Base-by-base conservation (phyloP, 2,329 filamentous ascomycete species). In the Hypoxylon sp. region DNA sequence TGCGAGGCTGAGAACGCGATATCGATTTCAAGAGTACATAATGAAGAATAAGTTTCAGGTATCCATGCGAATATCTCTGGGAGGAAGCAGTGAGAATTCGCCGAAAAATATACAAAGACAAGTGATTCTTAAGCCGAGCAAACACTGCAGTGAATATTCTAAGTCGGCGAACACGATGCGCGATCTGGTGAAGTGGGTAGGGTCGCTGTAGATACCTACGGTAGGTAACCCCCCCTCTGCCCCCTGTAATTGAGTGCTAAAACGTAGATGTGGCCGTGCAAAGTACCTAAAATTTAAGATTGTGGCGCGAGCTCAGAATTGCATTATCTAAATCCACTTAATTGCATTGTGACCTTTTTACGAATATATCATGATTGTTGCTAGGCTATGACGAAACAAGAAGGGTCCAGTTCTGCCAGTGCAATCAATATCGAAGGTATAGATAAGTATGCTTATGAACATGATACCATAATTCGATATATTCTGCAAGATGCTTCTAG, bases 11-110 rank as follows among this genome's bases (percentile, higher is more conserved):
- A 51, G 39, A 62, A 69, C 52, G 65, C 62, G 60, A 63, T 55
- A 50, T 64, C 54, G 59, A 63, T 67, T 31, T 31, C 60, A 72
- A 64, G 67, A 50, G 71, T 64, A 72, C 74, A 76, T 76, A 73
- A 68, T 72, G 72, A 66, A 60, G 42, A 51, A 53, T 48, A 48
- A 63, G 52, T 19, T 42, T 26, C 35, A 31, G 22, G 39, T 37
- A 52, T 3, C 22, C 37, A 65, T 52, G 35, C 29, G 46, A 48
- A 47, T 63, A 44, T 59, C 42, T 42, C 44, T 31, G 14, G n/a
- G 29, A 37, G 24, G 35, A 33, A 57, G 29, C 11, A 26, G 13
- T 50, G 8, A 59, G 33, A 24, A 42, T 5, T 24, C 37, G 26
- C 10, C 39, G 46, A 52, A 39, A 39, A 22, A 46, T 19, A 58